Percentiles rank a stretch among this genome's conserved stretches.
Conservation (phyloP, 2,329 filamentous ascomycete genomes). For the Xylogone sp. region DNA sequence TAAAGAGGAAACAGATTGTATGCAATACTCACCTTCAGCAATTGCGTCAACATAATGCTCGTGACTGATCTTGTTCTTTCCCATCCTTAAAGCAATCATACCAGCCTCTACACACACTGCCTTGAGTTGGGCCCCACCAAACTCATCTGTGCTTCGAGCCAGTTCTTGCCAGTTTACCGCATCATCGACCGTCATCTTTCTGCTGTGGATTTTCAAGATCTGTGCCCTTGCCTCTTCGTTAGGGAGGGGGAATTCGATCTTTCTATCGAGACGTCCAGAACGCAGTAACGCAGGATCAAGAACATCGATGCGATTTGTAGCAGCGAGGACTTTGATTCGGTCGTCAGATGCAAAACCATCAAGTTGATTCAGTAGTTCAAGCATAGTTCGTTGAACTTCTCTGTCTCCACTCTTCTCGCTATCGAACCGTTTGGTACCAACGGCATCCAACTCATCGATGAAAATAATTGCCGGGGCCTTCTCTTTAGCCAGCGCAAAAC, state of each 20-base stretch:
- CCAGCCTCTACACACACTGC: constrained; percentile 98
- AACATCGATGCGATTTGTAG: constrained; percentile 92
- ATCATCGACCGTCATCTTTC: constrained; percentile 96
- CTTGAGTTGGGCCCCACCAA: constrained; percentile 96
- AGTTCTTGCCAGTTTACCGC: constrained; percentile 94
- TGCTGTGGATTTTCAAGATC: constrained; percentile 94
- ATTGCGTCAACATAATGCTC: constrained; percentile 99
- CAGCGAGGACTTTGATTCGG: constrained; percentile 91
- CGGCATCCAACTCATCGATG: constrained; percentile 95
- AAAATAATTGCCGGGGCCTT: constrained; percentile 99
- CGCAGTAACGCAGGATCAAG: constrained; percentile 87
- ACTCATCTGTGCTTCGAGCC: constrained; percentile 95
- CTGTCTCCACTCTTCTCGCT: constrained; percentile 96
- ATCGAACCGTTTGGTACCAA: constrained; percentile 99
- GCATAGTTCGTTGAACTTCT: constrained; percentile 97
- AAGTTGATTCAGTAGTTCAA: constrained; percentile 96
- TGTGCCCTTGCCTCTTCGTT: constrained; percentile 97
- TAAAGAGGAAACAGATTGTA: background rate
- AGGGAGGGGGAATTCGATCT: constrained; percentile 96
- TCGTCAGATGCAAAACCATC: constrained; percentile 97
- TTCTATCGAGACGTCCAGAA: constrained; percentile 88
- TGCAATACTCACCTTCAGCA: constrained; percentile 67
- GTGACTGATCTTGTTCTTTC: constrained; percentile 94
- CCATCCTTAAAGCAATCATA: constrained; percentile 95
- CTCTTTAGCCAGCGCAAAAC: constrained; percentile 95